phyloP scores from a whole-genome alignment of 1,139 yeast species.

The Kazachstania sp. region DNA sequence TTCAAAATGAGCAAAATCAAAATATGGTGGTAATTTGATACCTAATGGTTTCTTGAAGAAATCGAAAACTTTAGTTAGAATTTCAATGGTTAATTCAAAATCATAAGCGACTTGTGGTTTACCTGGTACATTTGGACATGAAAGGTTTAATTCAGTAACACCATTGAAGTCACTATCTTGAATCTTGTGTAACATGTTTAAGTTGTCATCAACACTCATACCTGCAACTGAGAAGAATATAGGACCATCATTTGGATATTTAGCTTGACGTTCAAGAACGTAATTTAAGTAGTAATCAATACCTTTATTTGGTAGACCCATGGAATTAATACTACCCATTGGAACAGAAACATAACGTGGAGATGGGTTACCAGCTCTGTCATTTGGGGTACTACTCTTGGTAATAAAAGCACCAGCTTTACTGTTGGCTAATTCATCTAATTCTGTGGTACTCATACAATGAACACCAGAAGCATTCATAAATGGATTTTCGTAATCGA shows the following conservation, averaged over 20 bases:
- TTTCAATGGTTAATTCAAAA: slow-evolving; percentile 42
- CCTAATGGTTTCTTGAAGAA: slow-evolving; percentile 27
- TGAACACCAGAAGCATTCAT: slow-evolving; percentile 30
- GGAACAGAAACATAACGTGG: slow-evolving; percentile 27
- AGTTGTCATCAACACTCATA: slow-evolving; percentile 24
- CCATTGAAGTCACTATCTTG: slow-evolving; percentile 24
- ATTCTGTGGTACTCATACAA: slow-evolving; percentile 22
- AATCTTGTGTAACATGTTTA: slow-evolving; percentile 16
- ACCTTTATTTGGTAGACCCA: slow-evolving; percentile 28
- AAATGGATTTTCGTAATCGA: slow-evolving; percentile 21
- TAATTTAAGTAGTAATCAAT: slow-evolving; percentile 23
- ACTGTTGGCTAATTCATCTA: slow-evolving; percentile 19
- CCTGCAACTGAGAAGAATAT: slow-evolving; percentile 27
- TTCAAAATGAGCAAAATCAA: slow-evolving; percentile 28
- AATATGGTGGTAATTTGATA: slow-evolving; percentile 26
- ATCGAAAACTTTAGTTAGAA: slow-evolving; percentile 38
- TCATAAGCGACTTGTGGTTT: slow-evolving; percentile 50
- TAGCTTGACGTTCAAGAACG: slow-evolving; percentile 16
- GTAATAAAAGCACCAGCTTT: slow-evolving; percentile 26
- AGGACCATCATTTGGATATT: slow-evolving; percentile 12
- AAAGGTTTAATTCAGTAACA: slow-evolving; percentile 23
- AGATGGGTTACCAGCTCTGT: slow-evolving; percentile 26
- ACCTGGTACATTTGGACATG: slow-evolving; percentile 30
- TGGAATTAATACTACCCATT: slow-evolving; percentile 27
- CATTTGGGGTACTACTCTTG: slow-evolving; percentile 22